Percentiles rank a stretch among this genome's conserved stretches.
Evolutionary conservation across 1,139 yeast genomes (phyloP).

Genomic region (Yamadazyma oceani): DNA sequence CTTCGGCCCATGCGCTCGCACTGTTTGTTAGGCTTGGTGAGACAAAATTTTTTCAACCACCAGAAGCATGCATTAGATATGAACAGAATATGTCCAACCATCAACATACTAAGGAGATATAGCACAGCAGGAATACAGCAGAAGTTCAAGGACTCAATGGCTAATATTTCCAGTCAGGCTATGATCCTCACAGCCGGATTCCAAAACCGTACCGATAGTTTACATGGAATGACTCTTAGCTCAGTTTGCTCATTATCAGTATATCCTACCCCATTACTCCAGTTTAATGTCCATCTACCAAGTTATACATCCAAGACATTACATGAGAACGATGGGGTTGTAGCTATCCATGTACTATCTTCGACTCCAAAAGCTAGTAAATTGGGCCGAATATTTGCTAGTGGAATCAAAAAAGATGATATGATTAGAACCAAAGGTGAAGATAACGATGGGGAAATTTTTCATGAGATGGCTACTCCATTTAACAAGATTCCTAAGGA

Average conservation of each 20-base stretch:
- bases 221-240: conserved; percentile 79
- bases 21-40: too few species aligned
- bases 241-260: conserved; percentile 79
- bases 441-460: conserved; percentile 37
- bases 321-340: conserved; percentile 46
- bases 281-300: conserved; percentile 81
- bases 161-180: conserved; percentile 43
- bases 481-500: conserved; percentile 34
- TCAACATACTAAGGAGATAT: conserved; percentile 7
- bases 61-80: not conserved
- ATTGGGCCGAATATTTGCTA: conserved; percentile 60
- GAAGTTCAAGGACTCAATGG: conserved; percentile 36
- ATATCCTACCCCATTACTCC: conserved; percentile 69
- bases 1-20: too few species aligned
- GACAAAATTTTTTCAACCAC: conserved; percentile 1
- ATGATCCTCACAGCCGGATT: conserved; percentile 40
- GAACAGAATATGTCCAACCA: not conserved
- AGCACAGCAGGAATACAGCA: conserved; percentile 13
- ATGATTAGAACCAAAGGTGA: conserved; percentile 15
- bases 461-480: conserved; percentile 53
- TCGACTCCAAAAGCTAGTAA: conserved; percentile 54
- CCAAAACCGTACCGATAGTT: conserved; percentile 13
- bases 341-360: conserved; percentile 76
- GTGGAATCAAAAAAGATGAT: conserved; percentile 43
- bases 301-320: conserved; percentile 70